Base-by-base conservation (phyloP, 2,329 filamentous ascomycete genomes). In the Thelonectria blattea region DNA sequence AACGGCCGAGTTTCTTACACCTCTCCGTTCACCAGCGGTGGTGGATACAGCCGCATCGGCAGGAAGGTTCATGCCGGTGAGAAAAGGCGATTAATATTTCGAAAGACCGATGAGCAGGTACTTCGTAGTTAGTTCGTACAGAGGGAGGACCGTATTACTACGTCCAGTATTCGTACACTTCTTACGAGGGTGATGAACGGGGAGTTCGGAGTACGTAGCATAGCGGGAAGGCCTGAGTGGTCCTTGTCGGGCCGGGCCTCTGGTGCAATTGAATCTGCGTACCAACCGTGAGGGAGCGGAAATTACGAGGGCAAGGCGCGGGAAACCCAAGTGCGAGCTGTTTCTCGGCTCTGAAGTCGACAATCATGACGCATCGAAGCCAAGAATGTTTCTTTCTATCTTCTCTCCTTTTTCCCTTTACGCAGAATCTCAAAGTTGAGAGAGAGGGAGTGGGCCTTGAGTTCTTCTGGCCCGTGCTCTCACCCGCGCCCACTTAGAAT, bases 401-500 rank as follows among this genome's bases (percentile, higher is more conserved):
- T 45, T 46, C 11, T 52, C 43, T 20, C 34, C 37, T 42, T 54
- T 59, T 34, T 45, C 45, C 27, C 22, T 46, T 49, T 47, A 43
- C 39, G 48, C 17, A 53, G 55, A 54, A 50, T 46, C 15, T 48
- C 18, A 46, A 64, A 55, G 47, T 24, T 60, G n/a, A 46, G n/a
- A 62, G 43, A 45, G 62, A 64, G 64, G 65, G 57, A 39, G 63
- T 67, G 67, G 67, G 59, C 57, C 39, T 30, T 4, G 27, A 58
- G 39, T 52, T 65, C 58, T 52, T 60, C 60, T 65, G 59, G 68
- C 46, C 64, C 64, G 65, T 61, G 65, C 62, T 24, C 42, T 49
- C 58, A 55, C 50, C 65, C 65, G 62, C 66, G 58, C 52, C 56
- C 58, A 65, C 59, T 67, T 58, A 56, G 65, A 62, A 61, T 70